These are phyloP conservation scores for Peronospora destructor DNA, from an alignment of 352 stramenopile species.

Conservation along the genomic window DNA sequence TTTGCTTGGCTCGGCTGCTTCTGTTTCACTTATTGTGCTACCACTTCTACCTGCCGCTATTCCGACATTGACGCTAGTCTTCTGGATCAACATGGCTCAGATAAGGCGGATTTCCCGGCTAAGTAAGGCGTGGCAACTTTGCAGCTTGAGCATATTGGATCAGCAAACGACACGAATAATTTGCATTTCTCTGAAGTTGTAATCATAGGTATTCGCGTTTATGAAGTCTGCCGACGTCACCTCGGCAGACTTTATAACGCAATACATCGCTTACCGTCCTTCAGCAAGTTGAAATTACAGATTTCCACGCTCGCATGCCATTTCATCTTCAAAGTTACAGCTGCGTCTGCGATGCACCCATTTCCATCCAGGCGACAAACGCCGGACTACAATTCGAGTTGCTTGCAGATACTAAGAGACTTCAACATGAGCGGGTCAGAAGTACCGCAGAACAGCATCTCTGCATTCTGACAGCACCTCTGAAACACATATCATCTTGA, in stretches of 20 bases:
- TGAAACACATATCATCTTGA: neutral
- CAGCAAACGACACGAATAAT: conserved; percentile 2
- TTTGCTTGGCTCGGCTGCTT: conserved; percentile 55
- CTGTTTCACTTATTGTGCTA: conserved; percentile 58
- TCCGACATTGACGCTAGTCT: conserved; percentile 51
- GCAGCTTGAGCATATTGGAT: neutral
- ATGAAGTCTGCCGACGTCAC: too few relatives aligned
- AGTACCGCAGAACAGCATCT: neutral
- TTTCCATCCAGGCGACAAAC: neutral
- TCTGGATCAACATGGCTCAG: conserved; percentile 57
- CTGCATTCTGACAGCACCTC: neutral
- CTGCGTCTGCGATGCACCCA: neutral
- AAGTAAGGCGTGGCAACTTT: conserved; percentile 7
- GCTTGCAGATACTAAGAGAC: neutral
- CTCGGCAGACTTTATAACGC: neutral
- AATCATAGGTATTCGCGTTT: neutral
- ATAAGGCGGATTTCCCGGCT: conserved; percentile 26
- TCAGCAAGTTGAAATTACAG: neutral
- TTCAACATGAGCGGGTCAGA: neutral
- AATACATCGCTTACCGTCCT: neutral
- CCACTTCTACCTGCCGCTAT: conserved; percentile 60
- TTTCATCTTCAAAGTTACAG: neutral
- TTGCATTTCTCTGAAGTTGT: neutral
- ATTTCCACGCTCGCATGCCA: neutral
- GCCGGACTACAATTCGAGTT: neutral